These are phyloP conservation scores for Cardamine resedifolia DNA, from an alignment of 345 rosid genomes.

Conservation along the genomic window DNA sequence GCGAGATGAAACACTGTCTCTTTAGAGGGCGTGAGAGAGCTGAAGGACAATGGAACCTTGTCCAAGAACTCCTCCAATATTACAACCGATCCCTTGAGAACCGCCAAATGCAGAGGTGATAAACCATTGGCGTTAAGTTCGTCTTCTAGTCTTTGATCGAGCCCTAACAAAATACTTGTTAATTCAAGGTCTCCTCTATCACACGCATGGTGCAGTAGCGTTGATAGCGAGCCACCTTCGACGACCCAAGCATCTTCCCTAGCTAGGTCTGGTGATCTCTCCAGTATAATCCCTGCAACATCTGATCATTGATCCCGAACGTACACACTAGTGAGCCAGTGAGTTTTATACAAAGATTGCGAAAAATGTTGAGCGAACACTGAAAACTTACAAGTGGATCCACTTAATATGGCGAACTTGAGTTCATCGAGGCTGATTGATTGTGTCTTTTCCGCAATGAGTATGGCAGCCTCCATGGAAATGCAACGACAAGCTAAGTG, in stretches of 20 bases:
- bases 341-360: background rate
- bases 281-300: background rate
- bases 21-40: conserved; percentile 20
- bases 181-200: conserved; percentile 49
- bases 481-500: background rate
- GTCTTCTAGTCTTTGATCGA: conserved; percentile 40
- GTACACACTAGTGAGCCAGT: background rate
- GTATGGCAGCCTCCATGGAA: conserved; percentile 16
- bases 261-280: conserved; percentile 40
- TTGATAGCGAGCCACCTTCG: conserved; percentile 3
- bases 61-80: conserved; percentile 47
- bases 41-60: conserved; percentile 19
- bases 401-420: conserved; percentile 7
- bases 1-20: conserved; percentile 56
- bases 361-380: background rate
- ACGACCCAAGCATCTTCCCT: conserved; percentile 24
- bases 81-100: conserved; percentile 48
- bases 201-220: conserved; percentile 50
- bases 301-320: background rate
- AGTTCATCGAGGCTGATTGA: conserved; percentile 14
- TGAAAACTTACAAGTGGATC: conserved; percentile 10
- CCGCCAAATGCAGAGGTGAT: conserved; percentile 55
- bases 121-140: conserved; percentile 46
- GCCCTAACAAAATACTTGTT: conserved; percentile 45
- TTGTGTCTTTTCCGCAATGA: background rate